Conservation (phyloP, 306 rosid genomes). For the Arachis hypogaea region DNA sequence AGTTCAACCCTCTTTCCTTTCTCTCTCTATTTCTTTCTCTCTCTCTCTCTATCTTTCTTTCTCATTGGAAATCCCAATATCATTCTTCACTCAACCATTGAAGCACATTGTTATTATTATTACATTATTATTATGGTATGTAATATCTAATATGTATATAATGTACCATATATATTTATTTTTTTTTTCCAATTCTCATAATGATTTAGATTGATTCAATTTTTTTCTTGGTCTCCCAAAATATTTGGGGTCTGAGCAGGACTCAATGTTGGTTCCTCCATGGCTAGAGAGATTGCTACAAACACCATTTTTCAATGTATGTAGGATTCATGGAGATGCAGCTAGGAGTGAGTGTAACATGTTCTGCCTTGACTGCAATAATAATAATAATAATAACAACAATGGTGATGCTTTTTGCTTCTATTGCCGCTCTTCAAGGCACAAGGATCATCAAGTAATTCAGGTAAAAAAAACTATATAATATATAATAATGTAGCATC, state of each 20-base stretch:
- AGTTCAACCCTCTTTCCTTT: constrained; percentile 42
- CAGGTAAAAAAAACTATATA: constrained; percentile 47
- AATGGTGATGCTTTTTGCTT: constrained; percentile 78
- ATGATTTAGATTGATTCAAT: not conserved
- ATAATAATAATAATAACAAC: too few relatives aligned
- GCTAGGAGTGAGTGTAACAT: constrained; percentile 87
- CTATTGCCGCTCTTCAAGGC: constrained; percentile 84
- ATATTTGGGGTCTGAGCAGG: constrained; percentile 44
- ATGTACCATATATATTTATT: not conserved
- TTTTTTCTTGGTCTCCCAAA: not conserved
- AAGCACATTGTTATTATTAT: constrained; percentile 27
- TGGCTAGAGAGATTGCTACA: constrained; percentile 81
- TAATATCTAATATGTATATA: not conserved
- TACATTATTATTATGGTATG: constrained; percentile 12
- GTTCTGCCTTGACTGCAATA: constrained; percentile 81
- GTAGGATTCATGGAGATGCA: constrained; percentile 74
- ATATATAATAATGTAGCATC: too few relatives aligned
- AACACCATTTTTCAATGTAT: constrained; percentile 73
- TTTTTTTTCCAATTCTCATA: not conserved
- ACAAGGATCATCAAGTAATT: constrained; percentile 91
- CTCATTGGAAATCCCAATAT: constrained; percentile 17
- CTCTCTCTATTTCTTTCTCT: constrained; percentile 34
- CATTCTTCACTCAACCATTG: constrained; percentile 37
- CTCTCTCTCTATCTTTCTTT: not conserved
- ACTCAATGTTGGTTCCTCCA: constrained; percentile 78